phyloP scores from a whole-genome alignment of 768 basidiomycete species.

The Clathrus columnatus region DNA sequence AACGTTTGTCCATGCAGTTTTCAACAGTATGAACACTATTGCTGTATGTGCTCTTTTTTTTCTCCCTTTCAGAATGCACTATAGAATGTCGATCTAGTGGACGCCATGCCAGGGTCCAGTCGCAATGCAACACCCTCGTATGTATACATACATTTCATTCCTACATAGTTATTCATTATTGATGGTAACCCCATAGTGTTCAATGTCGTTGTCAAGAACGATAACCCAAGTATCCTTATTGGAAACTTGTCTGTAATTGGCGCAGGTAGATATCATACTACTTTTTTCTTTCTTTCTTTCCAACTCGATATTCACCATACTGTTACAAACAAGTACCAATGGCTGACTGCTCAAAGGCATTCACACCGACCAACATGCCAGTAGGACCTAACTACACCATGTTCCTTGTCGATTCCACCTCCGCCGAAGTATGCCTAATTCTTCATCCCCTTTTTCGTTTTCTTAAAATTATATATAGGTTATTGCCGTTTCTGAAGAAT shows the following conservation, averaged over 20 bases:
- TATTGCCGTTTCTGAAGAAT: neutral
- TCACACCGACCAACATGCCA: slow-evolving; percentile 1
- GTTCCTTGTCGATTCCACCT: slow-evolving; percentile 1
- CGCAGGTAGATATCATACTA: neutral
- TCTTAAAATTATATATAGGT: neutral
- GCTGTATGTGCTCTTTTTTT: neutral
- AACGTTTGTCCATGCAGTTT: neutral
- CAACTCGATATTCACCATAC: neutral
- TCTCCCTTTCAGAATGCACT: neutral
- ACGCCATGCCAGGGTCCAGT: neutral
- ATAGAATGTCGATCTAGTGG: neutral
- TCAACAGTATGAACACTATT: neutral
- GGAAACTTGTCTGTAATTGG: slow-evolving; percentile 7
- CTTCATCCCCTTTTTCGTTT: neutral
- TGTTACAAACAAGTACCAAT: neutral
- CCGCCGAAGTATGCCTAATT: neutral
- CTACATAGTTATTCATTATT: neutral
- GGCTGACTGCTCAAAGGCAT: neutral
- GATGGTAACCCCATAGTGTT: neutral
- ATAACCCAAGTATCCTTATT: neutral
- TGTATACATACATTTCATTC: neutral
- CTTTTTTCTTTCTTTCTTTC: neutral
- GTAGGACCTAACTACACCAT: slow-evolving; percentile 2
- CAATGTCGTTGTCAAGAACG: slow-evolving; percentile 4
- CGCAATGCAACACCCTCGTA: neutral